Conservation (phyloP, 164 flowering plant species). For the Umbellularia californica region DNA sequence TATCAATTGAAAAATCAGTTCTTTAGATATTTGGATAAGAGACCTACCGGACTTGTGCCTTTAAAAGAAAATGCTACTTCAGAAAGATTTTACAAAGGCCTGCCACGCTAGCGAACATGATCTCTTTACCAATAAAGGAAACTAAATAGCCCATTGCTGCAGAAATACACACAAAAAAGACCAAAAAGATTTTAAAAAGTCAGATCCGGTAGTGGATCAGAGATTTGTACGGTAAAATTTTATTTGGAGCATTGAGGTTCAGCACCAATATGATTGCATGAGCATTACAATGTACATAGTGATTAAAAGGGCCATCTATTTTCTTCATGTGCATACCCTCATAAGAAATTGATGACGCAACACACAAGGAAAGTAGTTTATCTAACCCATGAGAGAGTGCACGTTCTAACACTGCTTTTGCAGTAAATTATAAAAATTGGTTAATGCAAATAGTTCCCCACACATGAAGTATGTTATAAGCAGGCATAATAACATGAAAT, state of each 20-base stretch:
- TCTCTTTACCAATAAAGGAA: constrained; percentile 52
- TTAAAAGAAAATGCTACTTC: constrained; percentile 56
- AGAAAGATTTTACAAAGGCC: constrained; percentile 67
- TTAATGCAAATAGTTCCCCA: too few relatives aligned
- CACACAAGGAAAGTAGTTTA: too few relatives aligned
- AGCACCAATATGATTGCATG: neutral
- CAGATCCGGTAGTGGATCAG: neutral
- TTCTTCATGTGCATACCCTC: neutral
- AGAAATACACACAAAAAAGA: constrained; percentile 1
- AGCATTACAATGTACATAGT: too few relatives aligned
- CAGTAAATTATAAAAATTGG: neutral
- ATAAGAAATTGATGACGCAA: too few relatives aligned
- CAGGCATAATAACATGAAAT: neutral
- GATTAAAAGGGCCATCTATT: neutral
- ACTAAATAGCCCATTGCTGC: constrained; percentile 73
- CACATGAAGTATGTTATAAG: neutral
- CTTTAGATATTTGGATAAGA: neutral
- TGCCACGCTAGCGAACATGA: constrained; percentile 55
- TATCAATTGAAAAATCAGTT: neutral
- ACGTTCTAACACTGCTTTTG: too few relatives aligned
- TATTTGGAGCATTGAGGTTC: neutral
- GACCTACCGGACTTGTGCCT: constrained; percentile 52
- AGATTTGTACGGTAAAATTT: too few relatives aligned
- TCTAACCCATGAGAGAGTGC: too few relatives aligned
- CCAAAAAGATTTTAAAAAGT: too few relatives aligned